A percentile compares a stretch with the other conserved stretches of the same genome.
Evolutionary conservation across 768 basidiomycete genomes (phyloP).

Genomic region (Suillus tomentosus): DNA sequence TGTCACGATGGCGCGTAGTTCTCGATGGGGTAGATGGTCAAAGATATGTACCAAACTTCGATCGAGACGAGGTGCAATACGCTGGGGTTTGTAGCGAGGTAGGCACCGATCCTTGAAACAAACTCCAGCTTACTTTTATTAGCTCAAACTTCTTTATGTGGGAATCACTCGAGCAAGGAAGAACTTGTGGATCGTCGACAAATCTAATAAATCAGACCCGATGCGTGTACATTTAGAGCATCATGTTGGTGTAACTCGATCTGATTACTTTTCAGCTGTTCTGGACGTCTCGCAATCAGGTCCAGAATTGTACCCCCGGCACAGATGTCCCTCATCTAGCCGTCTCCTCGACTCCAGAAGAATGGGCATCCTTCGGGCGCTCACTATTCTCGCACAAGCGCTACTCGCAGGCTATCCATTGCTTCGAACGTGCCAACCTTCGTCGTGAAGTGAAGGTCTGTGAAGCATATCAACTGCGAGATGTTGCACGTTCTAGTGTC

Average conservation of each 20-base stretch:
- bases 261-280: conserved; percentile 40
- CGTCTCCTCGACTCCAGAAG: conserved; percentile 48
- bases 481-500: conserved; percentile 43
- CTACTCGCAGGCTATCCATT: conserved; percentile 53
- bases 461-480: conserved; percentile 54
- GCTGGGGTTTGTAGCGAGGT: conserved; percentile 61
- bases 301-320: conserved; percentile 54
- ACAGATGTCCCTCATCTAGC: conserved; percentile 55
- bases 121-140: not conserved
- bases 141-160: conserved; percentile 72
- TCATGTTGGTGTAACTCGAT: not conserved
- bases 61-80: conserved; percentile 44
- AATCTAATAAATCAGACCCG: conserved; percentile 53
- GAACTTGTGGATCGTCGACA: conserved; percentile 72
- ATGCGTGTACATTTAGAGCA: conserved; percentile 49
- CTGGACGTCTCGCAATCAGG: conserved; percentile 48
- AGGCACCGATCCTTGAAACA: conserved; percentile 12
- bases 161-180: conserved; percentile 70
- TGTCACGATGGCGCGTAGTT: conserved; percentile 60
- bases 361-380: conserved; percentile 47
- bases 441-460: conserved; percentile 47
- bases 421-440: conserved; percentile 50
- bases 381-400: conserved; percentile 42
- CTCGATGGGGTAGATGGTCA: conserved; percentile 41
- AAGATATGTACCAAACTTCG: conserved; percentile 45